phyloP scores from a whole-genome alignment of 805 yeast genomes.

The Wickerhamomyces tratensis region DNA sequence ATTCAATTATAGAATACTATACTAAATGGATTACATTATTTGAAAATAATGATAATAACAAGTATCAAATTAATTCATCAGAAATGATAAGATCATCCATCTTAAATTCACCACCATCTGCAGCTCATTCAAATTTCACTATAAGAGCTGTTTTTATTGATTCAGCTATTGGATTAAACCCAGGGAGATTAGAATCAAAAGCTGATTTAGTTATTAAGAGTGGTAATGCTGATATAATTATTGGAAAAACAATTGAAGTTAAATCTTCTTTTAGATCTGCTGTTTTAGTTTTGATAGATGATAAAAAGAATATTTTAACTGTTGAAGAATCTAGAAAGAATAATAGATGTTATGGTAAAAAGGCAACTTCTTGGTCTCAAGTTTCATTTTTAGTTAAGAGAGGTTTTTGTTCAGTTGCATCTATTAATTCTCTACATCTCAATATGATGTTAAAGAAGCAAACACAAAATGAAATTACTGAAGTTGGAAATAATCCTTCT shows the following conservation, averaged over 20 bases:
- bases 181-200: constrained; percentile 49
- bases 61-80: neutral
- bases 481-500: constrained; percentile 1
- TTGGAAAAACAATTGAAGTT: constrained; percentile 22
- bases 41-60: constrained; percentile 14
- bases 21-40: constrained; percentile 47
- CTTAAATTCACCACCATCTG: neutral
- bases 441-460: constrained; percentile 16
- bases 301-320: constrained; percentile 27
- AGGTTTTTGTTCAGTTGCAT: constrained; percentile 49
- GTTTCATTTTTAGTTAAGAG: constrained; percentile 27
- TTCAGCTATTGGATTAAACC: constrained; percentile 52
- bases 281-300: constrained; percentile 56
- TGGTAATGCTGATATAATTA: constrained; percentile 43
- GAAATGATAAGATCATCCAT: neutral
- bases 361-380: constrained; percentile 29
- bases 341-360: constrained; percentile 8
- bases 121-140: constrained; percentile 4
- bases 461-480: constrained; percentile 2
- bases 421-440: constrained; percentile 27
- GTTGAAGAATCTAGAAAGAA: constrained; percentile 14
- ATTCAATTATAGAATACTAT: constrained; percentile 44
- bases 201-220: constrained; percentile 39
- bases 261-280: constrained; percentile 41
- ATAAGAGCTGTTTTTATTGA: constrained; percentile 28